Evolutionary conservation across 768 basidiomycete species (phyloP), one percentile per base, ranked within the genome.

Genomic region (Trametes elegans): DNA sequence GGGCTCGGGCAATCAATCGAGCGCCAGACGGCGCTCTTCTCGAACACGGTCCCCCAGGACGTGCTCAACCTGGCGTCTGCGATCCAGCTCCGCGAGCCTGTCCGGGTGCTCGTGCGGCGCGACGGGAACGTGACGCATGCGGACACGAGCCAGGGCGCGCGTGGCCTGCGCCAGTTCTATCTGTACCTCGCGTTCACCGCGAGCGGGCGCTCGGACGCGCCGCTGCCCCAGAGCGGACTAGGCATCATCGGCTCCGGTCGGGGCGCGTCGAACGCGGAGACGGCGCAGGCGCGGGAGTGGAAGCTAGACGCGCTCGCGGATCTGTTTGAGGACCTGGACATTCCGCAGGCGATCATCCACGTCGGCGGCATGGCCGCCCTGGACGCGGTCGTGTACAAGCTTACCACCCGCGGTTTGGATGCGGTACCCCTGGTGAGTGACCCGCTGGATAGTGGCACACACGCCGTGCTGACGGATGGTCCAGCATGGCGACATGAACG

Each of bases 1-100:
- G 71, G 64, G n/a, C 64, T 16, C 16, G 58, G 76, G 21, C 69
- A 64, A 39, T 58, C 66, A 1, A 79, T 88, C 42, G 93, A 95
- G 62, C 85, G 94, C 23, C 93, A 95, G 70, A 93, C 92, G 4
- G 92, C 90, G 7, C 76, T 93, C n/a, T 98, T 98, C 72, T 96
- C 93, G 32, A 98, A 98, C 69, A 99, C 97, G 3, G 95, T 97
- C 16, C 96, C 93, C 14, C 93, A 96, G 68, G 97, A 99, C 66
- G 97, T 99, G 10, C 82, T 99, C 59, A 98, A 95, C 69, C 85
- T 99, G 36, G 94, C 94, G 1, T 85, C 91, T 49, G 85, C 89
- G 4, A 93, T 99, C 54, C 90, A 97, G 66, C 82, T 99, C 10
- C 85, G 90, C 48, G 97, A 99, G 69, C 96, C 97, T 19, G 94